Evolutionary conservation across 768 basidiomycete species (phyloP), one percentile per base, ranked within the genome.

Genomic region (Mycena filopes): DNA sequence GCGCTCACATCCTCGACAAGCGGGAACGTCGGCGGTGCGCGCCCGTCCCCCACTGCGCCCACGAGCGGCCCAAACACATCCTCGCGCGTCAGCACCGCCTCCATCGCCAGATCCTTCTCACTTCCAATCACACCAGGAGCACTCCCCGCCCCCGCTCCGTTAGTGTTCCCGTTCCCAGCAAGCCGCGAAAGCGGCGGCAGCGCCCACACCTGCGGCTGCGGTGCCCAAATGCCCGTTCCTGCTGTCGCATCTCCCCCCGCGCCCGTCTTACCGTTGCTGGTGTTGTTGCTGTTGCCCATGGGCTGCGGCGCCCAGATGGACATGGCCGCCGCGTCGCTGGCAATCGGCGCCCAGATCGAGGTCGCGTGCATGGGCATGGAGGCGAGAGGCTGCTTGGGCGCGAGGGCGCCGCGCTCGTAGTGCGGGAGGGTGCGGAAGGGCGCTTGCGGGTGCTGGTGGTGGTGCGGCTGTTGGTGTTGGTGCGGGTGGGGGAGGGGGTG

Each of bases 121-220:
- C 10, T 36, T 15, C 36, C 36, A 36, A 36, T 36, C 9, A 15
- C 36, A 36, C 36, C 15, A 36, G 36, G 5, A 36, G 36, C 36
- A 33, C 7, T 12, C 53, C 36, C 33, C 9, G 36, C 20, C 26
- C 33, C 38, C 13, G 26, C 38, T 23, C 53, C n/a, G n/a, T n/a
- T n/a, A n/a, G n/a, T n/a, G n/a, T n/a, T n/a, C n/a, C n/a, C n/a
- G n/a, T n/a, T n/a, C n/a, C n/a, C n/a, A n/a, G n/a, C n/a, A n/a
- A n/a, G n/a, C n/a, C n/a, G n/a, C n/a, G n/a, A n/a, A n/a, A n/a
- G n/a, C n/a, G 36, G 36, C 36, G 10, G 36, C 36, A 15, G 36
- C 36, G 93, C 93, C 92, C 92, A 94, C 66, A 94, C 93, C 55
- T 91, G 92, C 40, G 54, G 90, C 73, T 90, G 91, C 10, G 92